Evolutionary conservation across 495 filamentous ascomycete genomes (phyloP), one percentile per base, ranked within the genome.

Genomic region (Bryoglossum gracile): DNA sequence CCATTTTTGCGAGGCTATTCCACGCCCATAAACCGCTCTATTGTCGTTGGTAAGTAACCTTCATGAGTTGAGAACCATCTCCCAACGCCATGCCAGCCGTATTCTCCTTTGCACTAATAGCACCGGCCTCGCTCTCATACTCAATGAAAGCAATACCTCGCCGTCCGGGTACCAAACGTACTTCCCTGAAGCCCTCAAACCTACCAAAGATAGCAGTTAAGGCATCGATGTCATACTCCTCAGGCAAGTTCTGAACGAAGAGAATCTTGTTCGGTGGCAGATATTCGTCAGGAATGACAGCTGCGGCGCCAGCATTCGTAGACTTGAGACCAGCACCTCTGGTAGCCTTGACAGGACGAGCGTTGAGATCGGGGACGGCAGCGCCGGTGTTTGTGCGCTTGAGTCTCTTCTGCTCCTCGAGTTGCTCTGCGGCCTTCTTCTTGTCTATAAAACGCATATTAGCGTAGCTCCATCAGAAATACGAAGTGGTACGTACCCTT

Each of bases 241-340:
- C 88, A 13, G 94, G 91, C 38, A 99, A 61, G 57, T 95, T 89
- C 66, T 90, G 89, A 43, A 97, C 71, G 74, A 97, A 95, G n/a
- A 99, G 76, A 51, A 88, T 92, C 68, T 94, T 94, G 76, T 97
- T 99, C 37, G 94, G 91, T 2, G 89, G 92, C 0, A 97, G 78
- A 62, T 94, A 97, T 68, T 99, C 92, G 76, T 96, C 94, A 2
- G 92, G 92, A 13, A 97, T 80, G 39, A 94, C 84, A 16, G 83
- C 75, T 19, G 82, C 75, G 0, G 80, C 70, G n/a, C 78, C 73
- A 14, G 79, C 73, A 50, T 78, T 75, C 5, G 84, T 83, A 6
- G 88, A 78, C 64, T 92, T 94, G 75, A 92, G 85, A 26, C 87
- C 87, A 11, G 83, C 80, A 22, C 84, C 85, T 59, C 83, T 78